Percentiles rank a stretch among this genome's conserved stretches.
Conservation (phyloP, 2,329 filamentous ascomycete species). For the Penicillium aurantiogriseum region DNA sequence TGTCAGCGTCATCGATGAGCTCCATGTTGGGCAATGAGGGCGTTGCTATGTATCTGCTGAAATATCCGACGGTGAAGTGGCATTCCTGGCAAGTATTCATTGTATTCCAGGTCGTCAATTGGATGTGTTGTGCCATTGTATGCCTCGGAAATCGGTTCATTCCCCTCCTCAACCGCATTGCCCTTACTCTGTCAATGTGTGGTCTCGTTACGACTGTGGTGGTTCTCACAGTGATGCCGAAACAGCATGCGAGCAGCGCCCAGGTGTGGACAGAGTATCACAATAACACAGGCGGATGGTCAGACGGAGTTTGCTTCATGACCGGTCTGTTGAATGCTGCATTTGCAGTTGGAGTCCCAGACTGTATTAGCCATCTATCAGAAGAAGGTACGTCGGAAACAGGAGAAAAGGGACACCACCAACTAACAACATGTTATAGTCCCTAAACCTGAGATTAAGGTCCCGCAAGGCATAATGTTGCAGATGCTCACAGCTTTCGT, state of each 20-base stretch:
- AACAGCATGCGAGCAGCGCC: slow-evolving; percentile 24
- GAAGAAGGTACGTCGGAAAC: slow-evolving; percentile 48
- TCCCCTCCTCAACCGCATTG: slow-evolving; percentile 53
- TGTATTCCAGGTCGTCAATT: slow-evolving; percentile 49
- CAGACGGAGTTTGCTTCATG: slow-evolving; percentile 48
- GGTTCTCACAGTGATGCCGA: slow-evolving; percentile 51
- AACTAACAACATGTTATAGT: slow-evolving; percentile 16
- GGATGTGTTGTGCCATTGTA: slow-evolving; percentile 51
- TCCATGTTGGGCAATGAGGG: slow-evolving; percentile 35
- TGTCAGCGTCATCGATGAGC: slow-evolving; percentile 33
- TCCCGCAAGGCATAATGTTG: slow-evolving; percentile 47
- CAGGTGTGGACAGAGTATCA: slow-evolving; percentile 32
- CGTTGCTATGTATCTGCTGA: slow-evolving; percentile 34
- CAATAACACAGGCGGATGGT: slow-evolving; percentile 33
- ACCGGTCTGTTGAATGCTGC: slow-evolving; percentile 64
- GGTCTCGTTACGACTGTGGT: slow-evolving; percentile 51
- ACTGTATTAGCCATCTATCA: slow-evolving; percentile 61
- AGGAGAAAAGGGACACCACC: neutral
- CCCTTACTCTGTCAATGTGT: slow-evolving; percentile 53
- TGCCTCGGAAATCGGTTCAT: slow-evolving; percentile 53
- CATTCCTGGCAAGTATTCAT: slow-evolving; percentile 35
- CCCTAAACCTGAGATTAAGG: slow-evolving; percentile 32
- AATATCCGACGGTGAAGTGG: slow-evolving; percentile 23
- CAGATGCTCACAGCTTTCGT: slow-evolving; percentile 47
- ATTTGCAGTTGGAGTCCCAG: slow-evolving; percentile 64